Percentiles rank a stretch among this genome's conserved stretches.
These are phyloP conservation scores for Ganoderma lucidum DNA, from an alignment of 1,284 basidiomycete species.

Conservation along the genomic window DNA sequence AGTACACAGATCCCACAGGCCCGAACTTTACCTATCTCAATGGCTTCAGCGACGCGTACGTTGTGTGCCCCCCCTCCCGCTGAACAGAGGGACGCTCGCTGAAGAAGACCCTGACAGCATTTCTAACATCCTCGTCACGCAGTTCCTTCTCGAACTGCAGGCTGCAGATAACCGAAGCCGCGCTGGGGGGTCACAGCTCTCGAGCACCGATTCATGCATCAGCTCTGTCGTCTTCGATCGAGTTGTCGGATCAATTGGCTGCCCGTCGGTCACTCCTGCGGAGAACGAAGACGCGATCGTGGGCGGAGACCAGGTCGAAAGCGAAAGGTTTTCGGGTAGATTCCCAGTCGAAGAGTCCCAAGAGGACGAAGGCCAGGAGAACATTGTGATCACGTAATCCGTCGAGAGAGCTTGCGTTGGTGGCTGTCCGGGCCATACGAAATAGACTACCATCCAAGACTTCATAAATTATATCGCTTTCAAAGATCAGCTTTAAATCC, in stretches of 20 bases:
- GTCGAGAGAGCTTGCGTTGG: not conserved
- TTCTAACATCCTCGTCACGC: not conserved
- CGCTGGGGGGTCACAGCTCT: not conserved
- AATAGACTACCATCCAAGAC: not conserved
- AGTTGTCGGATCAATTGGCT: not conserved
- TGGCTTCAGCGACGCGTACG: no score
- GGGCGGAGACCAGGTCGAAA: not conserved
- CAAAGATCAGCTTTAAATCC: not conserved
- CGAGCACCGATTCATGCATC: not conserved
- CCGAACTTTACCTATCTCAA: no score
- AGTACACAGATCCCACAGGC: no score
- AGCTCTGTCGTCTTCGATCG: not conserved
- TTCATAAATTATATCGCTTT: not conserved
- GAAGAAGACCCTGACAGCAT: not conserved
- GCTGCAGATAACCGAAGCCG: not conserved
- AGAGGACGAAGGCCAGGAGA: no score
- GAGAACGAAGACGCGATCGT: not conserved
- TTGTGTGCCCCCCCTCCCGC: no score
- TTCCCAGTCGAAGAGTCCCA: no score
- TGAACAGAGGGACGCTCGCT: not conserved
- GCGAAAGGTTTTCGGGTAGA: not conserved
- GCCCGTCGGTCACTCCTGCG: not conserved
- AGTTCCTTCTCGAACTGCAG: constrained; percentile 1
- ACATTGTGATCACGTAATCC: not conserved
- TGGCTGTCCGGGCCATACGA: not conserved